These are phyloP conservation scores for Lentinula aciculospora DNA, from an alignment of 768 basidiomycete genomes.

Conservation along the genomic window DNA sequence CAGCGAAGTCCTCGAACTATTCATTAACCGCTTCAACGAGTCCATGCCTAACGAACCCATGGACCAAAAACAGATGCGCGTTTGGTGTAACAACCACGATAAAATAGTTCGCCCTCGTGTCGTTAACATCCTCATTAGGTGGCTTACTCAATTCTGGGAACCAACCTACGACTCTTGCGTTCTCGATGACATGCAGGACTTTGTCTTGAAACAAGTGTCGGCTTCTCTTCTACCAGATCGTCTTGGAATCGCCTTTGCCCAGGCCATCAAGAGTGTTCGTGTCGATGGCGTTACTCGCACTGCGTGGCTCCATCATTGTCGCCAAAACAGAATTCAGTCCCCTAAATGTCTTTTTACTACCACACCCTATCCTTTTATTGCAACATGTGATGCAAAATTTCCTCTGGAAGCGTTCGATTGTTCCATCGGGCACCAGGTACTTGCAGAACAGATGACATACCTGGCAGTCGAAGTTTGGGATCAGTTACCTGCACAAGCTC, in stretches of 20 bases:
- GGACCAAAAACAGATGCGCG: slow-evolving; percentile 25
- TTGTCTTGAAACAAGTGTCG: slow-evolving; percentile 15
- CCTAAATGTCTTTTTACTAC: slow-evolving; percentile 8
- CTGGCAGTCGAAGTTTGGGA: slow-evolving; percentile 30
- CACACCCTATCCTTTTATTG: slow-evolving; percentile 20
- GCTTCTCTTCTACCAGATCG: slow-evolving; percentile 18
- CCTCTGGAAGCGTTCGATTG: slow-evolving; percentile 29
- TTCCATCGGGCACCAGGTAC: slow-evolving; percentile 30
- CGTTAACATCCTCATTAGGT: slow-evolving; percentile 55
- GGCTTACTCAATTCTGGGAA: slow-evolving; percentile 70
- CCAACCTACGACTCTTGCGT: slow-evolving; percentile 29
- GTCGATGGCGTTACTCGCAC: slow-evolving; percentile 12
- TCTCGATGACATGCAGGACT: slow-evolving; percentile 22
- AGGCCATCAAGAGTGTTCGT: slow-evolving; percentile 18
- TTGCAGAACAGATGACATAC: slow-evolving; percentile 41
- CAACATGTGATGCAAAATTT: slow-evolving; percentile 18
- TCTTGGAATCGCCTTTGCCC: slow-evolving; percentile 11
- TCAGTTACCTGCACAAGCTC: slow-evolving; percentile 36
- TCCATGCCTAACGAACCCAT: slow-evolving; percentile 17
- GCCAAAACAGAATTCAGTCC: neutral
- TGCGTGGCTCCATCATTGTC: neutral
- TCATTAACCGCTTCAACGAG: slow-evolving; percentile 48
- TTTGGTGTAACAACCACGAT: slow-evolving; percentile 28
- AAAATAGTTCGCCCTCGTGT: slow-evolving; percentile 52
- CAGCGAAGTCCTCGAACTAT: slow-evolving; percentile 28